phyloP scores from a whole-genome alignment of 306 rosid genomes.

The Purshia tridentata region DNA sequence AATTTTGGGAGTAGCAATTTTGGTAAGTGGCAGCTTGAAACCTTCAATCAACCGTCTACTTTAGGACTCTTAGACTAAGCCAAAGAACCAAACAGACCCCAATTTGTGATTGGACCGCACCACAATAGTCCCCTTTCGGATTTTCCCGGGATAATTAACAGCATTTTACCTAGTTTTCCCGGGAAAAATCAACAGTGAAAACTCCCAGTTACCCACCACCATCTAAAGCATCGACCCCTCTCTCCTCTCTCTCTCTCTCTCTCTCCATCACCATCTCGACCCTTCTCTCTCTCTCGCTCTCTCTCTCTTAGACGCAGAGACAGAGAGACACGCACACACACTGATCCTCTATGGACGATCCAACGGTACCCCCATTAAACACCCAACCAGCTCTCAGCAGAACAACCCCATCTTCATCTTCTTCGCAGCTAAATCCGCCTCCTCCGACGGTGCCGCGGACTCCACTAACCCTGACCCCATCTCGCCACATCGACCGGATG shows the following conservation, averaged over 20 bases:
- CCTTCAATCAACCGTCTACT: neutral
- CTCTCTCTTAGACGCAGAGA: neutral
- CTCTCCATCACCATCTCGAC: slow-evolving; percentile 3
- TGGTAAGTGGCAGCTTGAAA: neutral
- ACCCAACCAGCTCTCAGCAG: slow-evolving; percentile 27
- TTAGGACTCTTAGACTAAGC: neutral
- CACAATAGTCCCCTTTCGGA: neutral
- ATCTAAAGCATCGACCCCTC: neutral
- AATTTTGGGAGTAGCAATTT: too few species aligned
- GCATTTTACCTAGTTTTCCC: slow-evolving; percentile 22
- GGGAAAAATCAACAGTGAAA: slow-evolving; percentile 29
- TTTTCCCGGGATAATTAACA: slow-evolving; percentile 57
- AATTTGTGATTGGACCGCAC: neutral
- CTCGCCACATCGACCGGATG: slow-evolving; percentile 72
- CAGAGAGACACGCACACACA: neutral
- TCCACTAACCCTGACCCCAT: slow-evolving; percentile 40
- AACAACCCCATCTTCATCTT: slow-evolving; percentile 19
- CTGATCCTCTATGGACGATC: slow-evolving; percentile 54
- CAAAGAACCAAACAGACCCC: too few species aligned
- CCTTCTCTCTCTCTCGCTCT: slow-evolving; percentile 3
- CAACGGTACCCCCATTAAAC: slow-evolving; percentile 25
- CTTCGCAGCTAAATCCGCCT: slow-evolving; percentile 42
- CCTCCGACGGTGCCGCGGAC: slow-evolving; percentile 40
- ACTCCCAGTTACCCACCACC: too few species aligned
- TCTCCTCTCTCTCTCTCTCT: neutral